Evolutionary conservation across 441 rosid species (phyloP), one percentile per base, ranked within the genome.

Genomic region (Biscutella laevigata): DNA sequence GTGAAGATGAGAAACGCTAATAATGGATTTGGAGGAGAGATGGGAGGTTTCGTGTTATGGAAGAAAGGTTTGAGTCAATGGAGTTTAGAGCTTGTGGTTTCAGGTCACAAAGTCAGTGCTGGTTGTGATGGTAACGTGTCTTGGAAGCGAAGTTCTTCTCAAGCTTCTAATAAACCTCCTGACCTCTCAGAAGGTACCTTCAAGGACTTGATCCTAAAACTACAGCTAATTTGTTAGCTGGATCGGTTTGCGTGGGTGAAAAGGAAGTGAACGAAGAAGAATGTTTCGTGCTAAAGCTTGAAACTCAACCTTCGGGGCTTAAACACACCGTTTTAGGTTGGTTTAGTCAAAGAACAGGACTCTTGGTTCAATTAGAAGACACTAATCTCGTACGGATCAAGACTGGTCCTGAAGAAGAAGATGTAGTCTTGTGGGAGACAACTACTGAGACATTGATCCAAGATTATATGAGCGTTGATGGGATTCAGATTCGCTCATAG

Each of bases 121-220:
- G 96, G 95, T 6, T 83, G 96, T 69, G 96, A 91, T 43, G 98
- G 96, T 3, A 80, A 77, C 66, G 80, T 87, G 22, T 86, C 94
- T 13, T 91, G 98, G 98, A 73, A 89, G 47, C 96, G 87, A 70
- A 91, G 88, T 4, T 95, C 95, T 9, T 87, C 95, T 90, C 92
- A 81, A 46, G 45, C 38, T 4, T 87, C 90, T 12, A 69, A 87
- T 53, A 94, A 95, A 41, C 95, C 98, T 0, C 88, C 96, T 2
- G 72, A 34, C 88, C 92, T 8, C 92, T 90, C 4, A 63, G 98
- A 61, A 92, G 92, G 4, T 78, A 84, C 58, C 75, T 67, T 7
- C 83, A 90, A 92, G 98, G 98, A 16, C 80, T 86, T 56, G 98
- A 90, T 74, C 98, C 95, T n/a, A 81, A 71, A 51, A 67, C 85